A percentile compares a stretch with the other conserved stretches of the same genome.
Evolutionary conservation across 129 eudicot genomes (phyloP).

Genomic region (Chrysanthemum makinoi): DNA sequence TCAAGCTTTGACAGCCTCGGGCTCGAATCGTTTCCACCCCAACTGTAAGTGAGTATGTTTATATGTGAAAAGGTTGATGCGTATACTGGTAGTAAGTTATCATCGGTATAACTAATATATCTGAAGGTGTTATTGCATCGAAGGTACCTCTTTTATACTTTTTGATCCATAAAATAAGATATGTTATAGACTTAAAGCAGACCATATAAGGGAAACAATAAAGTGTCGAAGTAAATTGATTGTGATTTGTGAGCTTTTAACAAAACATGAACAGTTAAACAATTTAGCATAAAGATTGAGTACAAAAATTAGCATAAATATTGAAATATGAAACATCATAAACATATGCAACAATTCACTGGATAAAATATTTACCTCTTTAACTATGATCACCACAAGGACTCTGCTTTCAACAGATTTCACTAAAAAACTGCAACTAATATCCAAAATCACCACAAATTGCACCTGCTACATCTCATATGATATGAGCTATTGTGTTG

Average conservation of each 20-base stretch:
- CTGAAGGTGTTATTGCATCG: not conserved
- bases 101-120: no score
- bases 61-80: no score
- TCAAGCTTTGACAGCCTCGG: no score
- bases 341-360: constrained; percentile 2
- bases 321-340: not conserved
- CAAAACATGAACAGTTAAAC: constrained; percentile 15
- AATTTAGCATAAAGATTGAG: constrained; percentile 13
- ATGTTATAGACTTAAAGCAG: not conserved
- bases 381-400: constrained; percentile 12
- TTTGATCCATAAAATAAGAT: constrained; percentile 17
- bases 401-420: no score
- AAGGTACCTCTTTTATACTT: not conserved
- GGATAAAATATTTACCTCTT: constrained; percentile 17
- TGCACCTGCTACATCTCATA: no score
- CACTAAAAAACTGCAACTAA: no score
- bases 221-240: constrained; percentile 26
- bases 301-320: constrained; percentile 9
- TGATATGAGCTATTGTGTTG: no score
- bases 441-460: not conserved
- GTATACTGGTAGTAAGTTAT: no score
- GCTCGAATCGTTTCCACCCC: no score
- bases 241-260: constrained; percentile 21
- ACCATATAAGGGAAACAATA: constrained; percentile 16
- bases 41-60: no score